Evolutionary conservation across 306 rosid species (phyloP).

Genomic region (peach (Prunus persica)): DNA sequence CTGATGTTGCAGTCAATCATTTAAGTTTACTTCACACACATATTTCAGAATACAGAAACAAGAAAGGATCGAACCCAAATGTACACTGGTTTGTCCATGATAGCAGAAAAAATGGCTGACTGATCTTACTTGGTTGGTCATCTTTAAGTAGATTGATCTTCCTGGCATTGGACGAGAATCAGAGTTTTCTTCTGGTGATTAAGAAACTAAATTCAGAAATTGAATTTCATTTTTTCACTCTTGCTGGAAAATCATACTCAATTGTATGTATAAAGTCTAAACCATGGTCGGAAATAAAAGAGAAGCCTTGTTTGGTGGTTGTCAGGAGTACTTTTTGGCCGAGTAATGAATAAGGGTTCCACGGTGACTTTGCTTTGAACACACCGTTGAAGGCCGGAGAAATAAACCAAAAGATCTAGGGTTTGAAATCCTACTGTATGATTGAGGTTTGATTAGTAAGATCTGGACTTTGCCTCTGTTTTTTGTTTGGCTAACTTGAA

Average conservation of each 20-base stretch:
- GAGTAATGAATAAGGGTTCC: no score
- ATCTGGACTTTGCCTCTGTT: no score
- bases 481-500: no score
- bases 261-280: not conserved
- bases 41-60: not conserved
- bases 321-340: no score
- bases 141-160: not conserved
- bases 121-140: not conserved
- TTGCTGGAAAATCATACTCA: not conserved
- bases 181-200: not conserved
- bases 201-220: not conserved
- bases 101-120: not conserved
- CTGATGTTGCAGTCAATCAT: not conserved
- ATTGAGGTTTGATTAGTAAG: no score
- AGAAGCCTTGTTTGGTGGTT: not conserved
- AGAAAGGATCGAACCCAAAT: not conserved
- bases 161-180: not conserved
- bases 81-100: not conserved
- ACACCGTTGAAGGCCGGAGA: no score
- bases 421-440: no score
- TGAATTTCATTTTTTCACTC: not conserved
- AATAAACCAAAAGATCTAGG: no score
- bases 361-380: no score
- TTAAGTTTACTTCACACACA: conserved; percentile 6
- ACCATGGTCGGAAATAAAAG: not conserved